Base-by-base conservation (phyloP, 768 basidiomycete genomes). In the Steccherinum ochraceum region DNA sequence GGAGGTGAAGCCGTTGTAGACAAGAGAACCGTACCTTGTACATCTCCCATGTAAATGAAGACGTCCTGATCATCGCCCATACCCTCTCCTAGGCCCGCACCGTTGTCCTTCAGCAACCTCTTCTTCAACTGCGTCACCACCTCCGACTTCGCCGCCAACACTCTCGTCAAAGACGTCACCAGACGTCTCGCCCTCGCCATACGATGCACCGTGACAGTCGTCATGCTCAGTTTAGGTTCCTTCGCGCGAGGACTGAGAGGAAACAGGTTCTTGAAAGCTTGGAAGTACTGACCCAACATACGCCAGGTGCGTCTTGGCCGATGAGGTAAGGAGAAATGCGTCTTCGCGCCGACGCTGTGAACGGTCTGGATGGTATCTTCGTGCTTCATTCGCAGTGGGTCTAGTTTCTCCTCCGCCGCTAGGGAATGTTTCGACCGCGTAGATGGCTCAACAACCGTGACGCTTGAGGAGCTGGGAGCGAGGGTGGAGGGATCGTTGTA, bases 1-100 rank as follows among this genome's bases (percentile, higher is more conserved):
- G 13, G 16, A 5, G 19, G 24, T n/a, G 21, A 11, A n/a, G n/a
- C n/a, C n/a, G n/a, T n/a, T 19, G 46, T n/a, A 43, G 51, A 24
- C 11, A 12, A 26, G 24, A 0, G 52, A 40, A 20, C 58, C 72
- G 44, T 56, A 92, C 93, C 93, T 72, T 93, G 89, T 1, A 97
- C 79, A 65, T 97, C 93, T 20, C 89, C 90, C 70, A 94, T 80
- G 63, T 95, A 92, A 2, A 93, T 87, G 11, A 80, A 84, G 20
- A 95, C 79, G 56, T 91, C 89, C 19, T 75, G 65, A 47, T 81
- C 78, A 13, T 82, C 78, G 3, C 67, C 70, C 3, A 61, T 67
- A 13, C 69, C 67, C 39, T 65, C 67, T 5, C 67, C 69, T 51
- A 69, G 54, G 20, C 63, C 69, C 24, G 64, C 62, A 46, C 63